Evolutionary conservation across 2,329 filamentous ascomycete genomes (phyloP).

Genomic region (Nemania serpens): DNA sequence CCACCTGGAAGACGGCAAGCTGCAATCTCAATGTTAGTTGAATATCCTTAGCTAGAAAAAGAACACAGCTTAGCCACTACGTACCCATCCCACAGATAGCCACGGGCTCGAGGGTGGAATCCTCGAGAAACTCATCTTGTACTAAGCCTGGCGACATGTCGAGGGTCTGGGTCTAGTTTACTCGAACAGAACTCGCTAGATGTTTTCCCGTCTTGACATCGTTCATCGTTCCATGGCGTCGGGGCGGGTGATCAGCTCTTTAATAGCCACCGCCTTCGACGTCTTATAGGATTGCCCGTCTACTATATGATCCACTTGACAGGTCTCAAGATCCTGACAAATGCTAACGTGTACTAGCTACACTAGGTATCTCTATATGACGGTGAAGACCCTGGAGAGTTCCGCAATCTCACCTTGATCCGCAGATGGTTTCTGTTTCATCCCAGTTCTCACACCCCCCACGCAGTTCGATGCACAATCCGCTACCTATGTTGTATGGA

Average conservation of each 20-base stretch:
- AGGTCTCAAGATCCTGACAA: constrained; percentile 14
- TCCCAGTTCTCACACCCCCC: too few species aligned
- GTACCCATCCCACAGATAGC: constrained; percentile 34
- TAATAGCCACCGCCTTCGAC: constrained; percentile 9
- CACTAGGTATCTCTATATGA: constrained; percentile 2
- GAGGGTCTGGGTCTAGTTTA: constrained; percentile 3
- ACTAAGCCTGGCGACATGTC: constrained; percentile 23
- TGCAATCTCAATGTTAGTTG: constrained; percentile 18
- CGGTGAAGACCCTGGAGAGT: constrained; percentile 5
- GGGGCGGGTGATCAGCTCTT: constrained; percentile 15
- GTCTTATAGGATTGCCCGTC: not conserved
- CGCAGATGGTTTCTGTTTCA: not conserved
- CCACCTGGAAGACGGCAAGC: constrained; percentile 32
- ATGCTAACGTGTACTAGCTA: constrained; percentile 14
- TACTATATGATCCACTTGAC: constrained; percentile 1
- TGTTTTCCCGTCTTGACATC: constrained; percentile 5
- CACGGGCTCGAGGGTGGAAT: constrained; percentile 26
- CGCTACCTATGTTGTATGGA: too few species aligned
- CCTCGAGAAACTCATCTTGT: constrained; percentile 16
- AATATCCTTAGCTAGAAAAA: not conserved
- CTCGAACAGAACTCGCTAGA: constrained; percentile 5
- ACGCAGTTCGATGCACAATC: too few species aligned
- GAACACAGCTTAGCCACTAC: not conserved
- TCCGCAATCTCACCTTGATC: constrained; percentile 21
- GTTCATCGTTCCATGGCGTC: constrained; percentile 12